Evolutionary conservation across 78 protist genomes (phyloP), one percentile per base, ranked within the genome.

Genomic region (Dictyostelium intermedium): DNA sequence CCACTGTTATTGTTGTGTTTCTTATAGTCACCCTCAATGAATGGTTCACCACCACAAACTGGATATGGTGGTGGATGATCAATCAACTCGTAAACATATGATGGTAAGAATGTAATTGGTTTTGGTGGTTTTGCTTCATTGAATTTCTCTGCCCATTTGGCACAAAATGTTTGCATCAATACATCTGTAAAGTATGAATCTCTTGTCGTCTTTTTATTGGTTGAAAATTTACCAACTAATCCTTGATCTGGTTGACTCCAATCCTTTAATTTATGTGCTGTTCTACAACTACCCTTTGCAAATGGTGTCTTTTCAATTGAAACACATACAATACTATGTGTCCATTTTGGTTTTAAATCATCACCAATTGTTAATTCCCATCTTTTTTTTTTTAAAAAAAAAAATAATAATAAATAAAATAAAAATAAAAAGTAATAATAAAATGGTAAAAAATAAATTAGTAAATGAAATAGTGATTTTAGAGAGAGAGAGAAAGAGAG

Each of bases 1-100:
- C 97, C 99, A 72, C 63, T 82, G 56, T 98, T 98, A 82, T 84
- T 95, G 91, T 98, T 98, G 92, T 97, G 93, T 84, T 98, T 98
- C 83, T 89, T 89, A 66, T 89, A 89, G 45, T 80, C 87, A 50
- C 94, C 94, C n/a, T 78, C 94, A 30, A 87, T 87, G 50, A 87
- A 87, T 79, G 93, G 93, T 45, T 87, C 93, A 45, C 93, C 93
- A 63, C 93, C 93, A 87, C 93, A 87, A 20, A 87, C 93, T 77
- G 93, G 93, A 47, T 87, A 87, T 3, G 93, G 93, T 14, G 93
- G 93, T 77, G 93, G 93, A 79, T 87, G 93, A 79, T 87, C 93
- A 45, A 87, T 53, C 50, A 87, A 79, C 45, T 87, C 93, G 35
- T 87, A 87, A 35, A 87, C 93, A 32, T 87, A 87, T 1, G 93